These are phyloP conservation scores for Penicillium riverlandense DNA, from an alignment of 495 filamentous ascomycete genomes.

Conservation along the genomic window DNA sequence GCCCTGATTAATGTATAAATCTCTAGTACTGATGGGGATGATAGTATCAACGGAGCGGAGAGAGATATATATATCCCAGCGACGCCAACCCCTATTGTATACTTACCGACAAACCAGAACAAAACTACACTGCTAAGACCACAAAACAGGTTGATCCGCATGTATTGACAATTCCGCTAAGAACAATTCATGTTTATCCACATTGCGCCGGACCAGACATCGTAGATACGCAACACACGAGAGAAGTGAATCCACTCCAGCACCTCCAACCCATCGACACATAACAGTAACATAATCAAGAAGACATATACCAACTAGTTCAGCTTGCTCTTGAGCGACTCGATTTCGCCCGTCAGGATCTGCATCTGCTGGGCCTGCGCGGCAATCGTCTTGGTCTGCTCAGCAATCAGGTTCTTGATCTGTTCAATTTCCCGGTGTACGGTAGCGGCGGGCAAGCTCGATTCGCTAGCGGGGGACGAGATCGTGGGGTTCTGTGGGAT, in stretches of 20 bases:
- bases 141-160: slow-evolving; percentile 6
- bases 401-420: slow-evolving; percentile 37
- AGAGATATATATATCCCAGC: too few species aligned
- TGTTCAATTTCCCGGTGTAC: slow-evolving; percentile 35
- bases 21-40: too few species aligned
- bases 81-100: too few species aligned
- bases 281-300: too few species aligned
- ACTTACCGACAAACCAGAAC: too few species aligned
- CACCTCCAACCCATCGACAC: too few species aligned
- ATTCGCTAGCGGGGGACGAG: slow-evolving; percentile 15
- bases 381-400: slow-evolving; percentile 40
- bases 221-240: neutral
- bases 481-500: slow-evolving; percentile 12
- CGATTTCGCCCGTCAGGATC: slow-evolving; percentile 36
- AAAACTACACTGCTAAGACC: neutral
- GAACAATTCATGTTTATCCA: slow-evolving; percentile 4
- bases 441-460: slow-evolving; percentile 9
- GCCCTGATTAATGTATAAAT: too few species aligned
- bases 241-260: too few species aligned
- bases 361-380: slow-evolving; percentile 38
- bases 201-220: too few species aligned
- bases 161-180: slow-evolving; percentile 25
- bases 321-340: slow-evolving; percentile 38
- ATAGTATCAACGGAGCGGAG: too few species aligned
- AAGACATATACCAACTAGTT: too few species aligned